Conservation (phyloP, 75 land plant species). For the Picea sitchensis region DNA sequence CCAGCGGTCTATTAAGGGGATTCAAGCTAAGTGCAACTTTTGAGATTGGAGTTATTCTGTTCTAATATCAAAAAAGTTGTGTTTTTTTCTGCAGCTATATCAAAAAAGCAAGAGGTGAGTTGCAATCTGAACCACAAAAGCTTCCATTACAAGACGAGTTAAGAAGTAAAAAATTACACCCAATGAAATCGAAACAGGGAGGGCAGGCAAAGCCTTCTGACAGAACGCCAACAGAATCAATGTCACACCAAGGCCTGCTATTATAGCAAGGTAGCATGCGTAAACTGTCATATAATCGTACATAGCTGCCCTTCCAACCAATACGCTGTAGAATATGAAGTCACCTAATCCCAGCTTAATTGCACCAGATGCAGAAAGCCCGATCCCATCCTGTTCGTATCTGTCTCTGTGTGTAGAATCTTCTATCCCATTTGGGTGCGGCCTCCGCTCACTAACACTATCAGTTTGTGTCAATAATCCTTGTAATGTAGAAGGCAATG, state of each 20-base stretch:
- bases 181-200: conserved; percentile 81
- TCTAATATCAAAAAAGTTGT: no score
- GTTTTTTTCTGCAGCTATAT: no score
- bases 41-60: not conserved
- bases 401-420: not conserved
- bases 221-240: conserved; percentile 72
- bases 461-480: not conserved
- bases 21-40: not conserved
- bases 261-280: conserved; percentile 86
- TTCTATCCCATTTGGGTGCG: not conserved
- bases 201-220: conserved; percentile 92
- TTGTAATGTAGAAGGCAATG: conserved; percentile 4
- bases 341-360: conserved; percentile 94
- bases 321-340: conserved; percentile 79
- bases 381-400: conserved; percentile 60
- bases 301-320: conserved; percentile 86
- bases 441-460: not conserved
- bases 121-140: conserved; percentile 68
- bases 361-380: conserved; percentile 75
- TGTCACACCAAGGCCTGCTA: conserved; percentile 92
- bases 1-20: not conserved
- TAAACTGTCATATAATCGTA: conserved; percentile 84
- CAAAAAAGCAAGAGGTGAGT: conserved; percentile 72
- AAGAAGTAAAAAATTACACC: conserved; percentile 89
- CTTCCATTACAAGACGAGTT: conserved; percentile 79